A percentile compares a stretch with the other conserved stretches of the same genome.
Conservation (phyloP, 805 yeast genomes). For the Ogataea methylovora region DNA sequence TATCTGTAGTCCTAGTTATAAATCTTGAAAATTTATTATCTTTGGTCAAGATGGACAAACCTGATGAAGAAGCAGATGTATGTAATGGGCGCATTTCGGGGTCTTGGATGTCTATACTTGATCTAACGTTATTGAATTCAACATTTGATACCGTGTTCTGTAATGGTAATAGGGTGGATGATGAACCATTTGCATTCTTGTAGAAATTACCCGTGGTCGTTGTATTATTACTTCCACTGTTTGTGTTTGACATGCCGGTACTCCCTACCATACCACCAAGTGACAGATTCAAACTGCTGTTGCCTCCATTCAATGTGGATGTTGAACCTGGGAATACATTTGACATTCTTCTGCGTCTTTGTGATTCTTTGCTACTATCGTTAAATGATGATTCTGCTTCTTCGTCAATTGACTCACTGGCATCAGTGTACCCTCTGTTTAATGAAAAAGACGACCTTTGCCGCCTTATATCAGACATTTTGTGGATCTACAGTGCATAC, state of each 20-base stretch:
- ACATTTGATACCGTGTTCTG: slow-evolving; percentile 21
- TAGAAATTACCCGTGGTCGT: slow-evolving; percentile 1
- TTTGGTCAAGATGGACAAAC: slow-evolving; percentile 11
- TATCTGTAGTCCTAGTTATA: slow-evolving; percentile 13
- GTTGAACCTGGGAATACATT: neutral
- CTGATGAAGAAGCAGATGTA: slow-evolving; percentile 15
- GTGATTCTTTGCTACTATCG: neutral
- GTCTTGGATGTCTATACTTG: slow-evolving; percentile 7
- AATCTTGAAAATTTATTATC: slow-evolving; percentile 17
- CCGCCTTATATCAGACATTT: neutral
- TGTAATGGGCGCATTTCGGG: slow-evolving; percentile 6
- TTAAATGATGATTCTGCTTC: neutral
- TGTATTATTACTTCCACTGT: neutral
- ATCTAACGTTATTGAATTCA: slow-evolving; percentile 26
- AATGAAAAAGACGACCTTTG: neutral
- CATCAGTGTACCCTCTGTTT: neutral
- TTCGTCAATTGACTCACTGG: neutral
- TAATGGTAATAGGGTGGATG: slow-evolving; percentile 12
- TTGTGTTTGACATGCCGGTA: neutral
- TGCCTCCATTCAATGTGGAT: neutral
- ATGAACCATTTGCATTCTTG: slow-evolving; percentile 8
- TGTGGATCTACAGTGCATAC: neutral
- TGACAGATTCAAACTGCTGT: neutral
- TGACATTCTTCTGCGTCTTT: neutral
- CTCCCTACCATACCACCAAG: too few relatives aligned